A percentile compares a stretch with the other conserved stretches of the same genome.
These are phyloP conservation scores for Penicillium oxalicum DNA, from an alignment of 2,329 filamentous ascomycete species.

Conservation along the genomic window DNA sequence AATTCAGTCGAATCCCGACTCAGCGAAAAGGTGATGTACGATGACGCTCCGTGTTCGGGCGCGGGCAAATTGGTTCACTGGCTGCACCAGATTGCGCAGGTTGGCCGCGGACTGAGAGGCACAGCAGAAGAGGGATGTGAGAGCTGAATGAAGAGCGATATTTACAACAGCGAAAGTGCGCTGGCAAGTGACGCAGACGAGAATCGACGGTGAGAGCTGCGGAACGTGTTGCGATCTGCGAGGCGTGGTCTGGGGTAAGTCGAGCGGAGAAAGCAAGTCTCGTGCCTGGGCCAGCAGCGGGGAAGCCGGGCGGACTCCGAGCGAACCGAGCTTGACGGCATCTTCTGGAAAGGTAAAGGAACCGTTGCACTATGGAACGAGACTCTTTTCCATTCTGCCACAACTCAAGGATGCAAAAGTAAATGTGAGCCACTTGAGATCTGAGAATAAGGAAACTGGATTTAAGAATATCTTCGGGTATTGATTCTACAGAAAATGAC, in stretches of 20 bases:
- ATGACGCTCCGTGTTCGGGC: not conserved
- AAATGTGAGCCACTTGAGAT: not conserved
- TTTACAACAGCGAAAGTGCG: too few species aligned
- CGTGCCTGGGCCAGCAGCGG: conserved; percentile 11
- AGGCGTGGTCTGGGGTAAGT: conserved; percentile 17
- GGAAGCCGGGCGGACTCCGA: conserved; percentile 13
- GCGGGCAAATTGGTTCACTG: not conserved
- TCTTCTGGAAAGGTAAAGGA: not conserved
- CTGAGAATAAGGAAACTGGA: not conserved
- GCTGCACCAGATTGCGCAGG: not conserved
- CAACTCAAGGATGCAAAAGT: not conserved
- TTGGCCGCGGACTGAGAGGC: not conserved
- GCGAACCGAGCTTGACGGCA: conserved; percentile 5
- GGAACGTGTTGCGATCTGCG: conserved; percentile 10
- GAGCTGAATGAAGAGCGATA: not conserved
- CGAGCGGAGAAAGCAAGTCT: conserved; percentile 16
- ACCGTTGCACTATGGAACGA: not conserved
- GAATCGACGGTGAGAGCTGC: too few species aligned
- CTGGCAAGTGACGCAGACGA: too few species aligned
- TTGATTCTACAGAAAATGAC: conserved; percentile 10
- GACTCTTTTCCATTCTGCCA: too few species aligned
- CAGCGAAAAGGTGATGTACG: not conserved
- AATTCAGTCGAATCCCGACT: not conserved
- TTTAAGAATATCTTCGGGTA: conserved; percentile 8
- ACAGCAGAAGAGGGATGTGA: not conserved